Conservation (phyloP, 495 filamentous ascomycete species). For the Podospora anserina region DNA sequence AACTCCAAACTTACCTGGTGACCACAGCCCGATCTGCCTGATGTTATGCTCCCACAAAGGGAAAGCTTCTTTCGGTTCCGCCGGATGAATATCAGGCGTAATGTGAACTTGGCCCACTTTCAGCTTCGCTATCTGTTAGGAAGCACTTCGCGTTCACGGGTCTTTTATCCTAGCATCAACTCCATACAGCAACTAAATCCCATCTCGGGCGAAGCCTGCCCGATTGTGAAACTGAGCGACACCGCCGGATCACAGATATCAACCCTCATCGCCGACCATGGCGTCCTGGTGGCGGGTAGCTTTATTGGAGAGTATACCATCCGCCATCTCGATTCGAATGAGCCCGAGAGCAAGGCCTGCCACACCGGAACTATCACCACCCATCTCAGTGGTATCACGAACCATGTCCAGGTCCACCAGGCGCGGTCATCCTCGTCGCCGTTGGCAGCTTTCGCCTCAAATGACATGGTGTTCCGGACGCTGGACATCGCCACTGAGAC, state of each 20-base stretch:
- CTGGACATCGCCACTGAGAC: conserved; percentile 69
- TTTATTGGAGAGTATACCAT: conserved; percentile 81
- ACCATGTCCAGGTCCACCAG: conserved; percentile 72
- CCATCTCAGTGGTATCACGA: conserved; percentile 73
- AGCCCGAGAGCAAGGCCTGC: conserved; percentile 38
- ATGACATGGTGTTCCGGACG: conserved; percentile 72
- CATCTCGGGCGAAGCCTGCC: conserved; percentile 41
- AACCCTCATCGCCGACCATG: conserved; percentile 63
- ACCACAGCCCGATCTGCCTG: conserved; percentile 30
- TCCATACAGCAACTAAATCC: conserved; percentile 57
- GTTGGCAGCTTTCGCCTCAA: conserved; percentile 75
- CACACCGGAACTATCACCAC: conserved; percentile 65
- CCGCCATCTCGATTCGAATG: conserved; percentile 48
- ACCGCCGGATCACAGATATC: conserved; percentile 57
- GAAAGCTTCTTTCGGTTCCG: conserved; percentile 67
- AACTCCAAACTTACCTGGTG: neutral
- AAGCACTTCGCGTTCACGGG: conserved; percentile 65
- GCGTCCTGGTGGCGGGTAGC: conserved; percentile 72
- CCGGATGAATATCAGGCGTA: conserved; percentile 63
- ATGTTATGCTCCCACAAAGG: conserved; percentile 37
- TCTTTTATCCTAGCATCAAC: conserved; percentile 68
- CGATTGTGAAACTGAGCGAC: conserved; percentile 62
- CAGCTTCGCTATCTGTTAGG: conserved; percentile 85
- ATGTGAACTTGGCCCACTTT: conserved; percentile 73
- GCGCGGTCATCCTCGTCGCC: conserved; percentile 60